These are phyloP conservation scores for Penicillium samsonianum DNA, from an alignment of 495 filamentous ascomycete species.

Conservation along the genomic window DNA sequence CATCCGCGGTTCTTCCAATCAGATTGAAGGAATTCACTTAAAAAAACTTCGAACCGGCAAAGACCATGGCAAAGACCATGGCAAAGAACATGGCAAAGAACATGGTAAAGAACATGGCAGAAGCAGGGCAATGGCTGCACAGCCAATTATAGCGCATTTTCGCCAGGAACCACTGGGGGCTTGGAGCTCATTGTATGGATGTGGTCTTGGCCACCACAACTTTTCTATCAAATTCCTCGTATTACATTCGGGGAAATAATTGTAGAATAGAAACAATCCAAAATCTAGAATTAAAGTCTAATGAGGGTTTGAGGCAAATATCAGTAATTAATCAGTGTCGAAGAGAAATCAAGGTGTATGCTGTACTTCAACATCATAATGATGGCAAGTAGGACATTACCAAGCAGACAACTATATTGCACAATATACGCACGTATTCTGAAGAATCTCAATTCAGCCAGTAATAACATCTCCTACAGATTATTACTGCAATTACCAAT, in stretches of 20 bases:
- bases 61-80: slow-evolving; percentile 13
- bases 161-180: slow-evolving; percentile 4
- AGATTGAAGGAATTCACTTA: background rate
- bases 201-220: slow-evolving; percentile 10
- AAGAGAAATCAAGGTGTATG: background rate
- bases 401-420: slow-evolving; percentile 3
- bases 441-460: background rate
- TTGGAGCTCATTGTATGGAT: background rate
- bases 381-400: slow-evolving; percentile 4
- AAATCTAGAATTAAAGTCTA: slow-evolving; percentile 1
- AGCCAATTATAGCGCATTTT: background rate
- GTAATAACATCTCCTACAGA: background rate
- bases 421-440: background rate
- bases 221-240: background rate
- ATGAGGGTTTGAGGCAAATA: background rate
- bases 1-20: slow-evolving; percentile 21
- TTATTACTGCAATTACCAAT: slow-evolving; percentile 8
- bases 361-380: slow-evolving; percentile 3
- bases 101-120: slow-evolving; percentile 15
- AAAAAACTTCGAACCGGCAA: background rate
- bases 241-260: background rate
- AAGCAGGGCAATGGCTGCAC: slow-evolving; percentile 13
- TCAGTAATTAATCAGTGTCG: no score
- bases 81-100: slow-evolving; percentile 5
- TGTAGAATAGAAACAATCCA: background rate